Evolutionary conservation across 805 yeast genomes (phyloP), one percentile per base, ranked within the genome.

Genomic region (Yamadazyma takamatsuzukensis): DNA sequence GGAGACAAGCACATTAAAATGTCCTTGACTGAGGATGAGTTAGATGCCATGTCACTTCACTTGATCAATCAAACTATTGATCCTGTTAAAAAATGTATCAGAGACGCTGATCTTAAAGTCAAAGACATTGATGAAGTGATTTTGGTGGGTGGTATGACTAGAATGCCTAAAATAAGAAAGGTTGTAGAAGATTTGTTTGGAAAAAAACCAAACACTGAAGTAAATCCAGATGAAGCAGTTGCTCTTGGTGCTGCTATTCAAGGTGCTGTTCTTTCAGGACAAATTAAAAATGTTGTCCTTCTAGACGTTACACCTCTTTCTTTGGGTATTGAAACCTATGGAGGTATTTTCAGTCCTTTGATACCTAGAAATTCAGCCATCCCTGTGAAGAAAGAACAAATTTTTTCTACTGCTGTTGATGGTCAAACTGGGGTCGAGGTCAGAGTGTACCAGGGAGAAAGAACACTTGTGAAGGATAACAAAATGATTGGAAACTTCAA

Each of bases 171-270:
- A 58, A 76, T 84, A 39, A 64, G 87, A 40, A 69, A 68, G 23
- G 66, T 78, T 6, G 90, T 84, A 14, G 72, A 68, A 41, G 63
- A 64, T 7, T 43, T 80, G 11, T 83, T 84, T 52, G 68, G 72
- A 21, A 79, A 73, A 51, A 67, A 71, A 40, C 89, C 90, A 24
- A 80, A 79, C 33, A 77, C 82, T 26, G 72, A 76, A 13, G 85
- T 84, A 9, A 84, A 84, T 53, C 94, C 95, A n/a, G 95, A 84
- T 56, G 95, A 84, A 59, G 89, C 93, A n/a, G 94, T 84, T 30
- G 93, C 94, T 27, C 61, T 84, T 44, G 95, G 95, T 51, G 95
- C 95, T 19, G 93, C 94, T 29, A 82, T 84, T 48, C 95, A 84
- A 63, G 95, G 90, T 49, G 94, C 89, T 47, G 81, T 84, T 24